Evolutionary conservation across 140 eudicot species (phyloP).

Genomic region (Erigeron philadelphicus): DNA sequence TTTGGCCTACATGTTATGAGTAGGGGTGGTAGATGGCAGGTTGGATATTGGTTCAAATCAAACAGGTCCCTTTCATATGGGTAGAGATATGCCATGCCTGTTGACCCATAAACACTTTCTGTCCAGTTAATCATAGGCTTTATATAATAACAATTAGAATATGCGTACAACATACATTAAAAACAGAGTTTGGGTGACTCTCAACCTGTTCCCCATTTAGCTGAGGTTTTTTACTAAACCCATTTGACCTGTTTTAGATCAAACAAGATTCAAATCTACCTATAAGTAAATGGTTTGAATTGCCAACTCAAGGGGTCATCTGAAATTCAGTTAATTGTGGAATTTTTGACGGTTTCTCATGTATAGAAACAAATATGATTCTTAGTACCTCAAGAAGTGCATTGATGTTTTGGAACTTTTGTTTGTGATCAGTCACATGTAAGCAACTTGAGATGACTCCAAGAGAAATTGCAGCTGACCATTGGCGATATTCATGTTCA

Average conservation of each 20-base stretch:
- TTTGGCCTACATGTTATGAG: neutral
- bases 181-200: neutral
- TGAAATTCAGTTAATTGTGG: neutral
- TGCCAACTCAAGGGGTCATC: neutral
- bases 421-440: slow-evolving; percentile 80
- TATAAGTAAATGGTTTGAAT: neutral
- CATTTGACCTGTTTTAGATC: neutral
- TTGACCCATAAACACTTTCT: neutral
- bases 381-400: slow-evolving; percentile 70
- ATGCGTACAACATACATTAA: neutral
- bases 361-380: neutral
- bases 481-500: slow-evolving; percentile 94
- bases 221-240: neutral
- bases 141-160: neutral
- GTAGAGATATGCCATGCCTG: no score
- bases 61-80: no score
- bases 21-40: neutral
- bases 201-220: neutral
- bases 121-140: neutral
- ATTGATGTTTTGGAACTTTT: slow-evolving; percentile 57
- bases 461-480: slow-evolving; percentile 97
- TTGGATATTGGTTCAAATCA: neutral
- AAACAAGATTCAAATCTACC: neutral
- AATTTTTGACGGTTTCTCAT: neutral
- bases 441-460: slow-evolving; percentile 82